These are phyloP conservation scores for Ganoderma lucidum DNA, from an alignment of 1,284 basidiomycete genomes.

Conservation along the genomic window DNA sequence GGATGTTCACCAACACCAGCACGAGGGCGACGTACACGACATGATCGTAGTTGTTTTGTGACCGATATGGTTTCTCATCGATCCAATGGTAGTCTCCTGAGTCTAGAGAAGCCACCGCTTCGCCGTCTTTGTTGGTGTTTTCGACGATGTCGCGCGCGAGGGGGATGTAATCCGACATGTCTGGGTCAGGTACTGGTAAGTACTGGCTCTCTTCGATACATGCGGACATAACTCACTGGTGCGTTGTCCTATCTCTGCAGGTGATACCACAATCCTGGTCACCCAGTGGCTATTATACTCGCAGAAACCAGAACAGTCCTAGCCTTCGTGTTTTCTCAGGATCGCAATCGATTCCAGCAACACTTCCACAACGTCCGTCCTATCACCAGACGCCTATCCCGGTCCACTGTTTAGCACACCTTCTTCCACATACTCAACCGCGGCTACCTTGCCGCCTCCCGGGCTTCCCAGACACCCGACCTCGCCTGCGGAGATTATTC, in stretches of 20 bases:
- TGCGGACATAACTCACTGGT: not conserved
- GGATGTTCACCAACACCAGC: conserved; percentile 8
- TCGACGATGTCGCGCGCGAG: conserved; percentile 6
- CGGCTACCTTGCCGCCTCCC: not conserved
- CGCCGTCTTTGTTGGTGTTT: not conserved
- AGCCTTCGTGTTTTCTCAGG: conserved; percentile 6
- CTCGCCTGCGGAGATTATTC: not conserved
- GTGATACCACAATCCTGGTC: not conserved
- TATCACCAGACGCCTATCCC: not conserved
- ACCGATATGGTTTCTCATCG: not conserved
- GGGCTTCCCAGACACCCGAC: not conserved
- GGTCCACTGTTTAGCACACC: not conserved
- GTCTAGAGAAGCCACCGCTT: not conserved
- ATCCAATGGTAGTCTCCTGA: not conserved
- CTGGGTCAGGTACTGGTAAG: not conserved
- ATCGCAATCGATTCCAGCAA: not conserved
- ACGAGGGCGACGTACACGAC: not conserved
- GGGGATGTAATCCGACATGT: conserved; percentile 1
- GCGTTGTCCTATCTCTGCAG: not conserved
- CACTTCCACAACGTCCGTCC: not conserved
- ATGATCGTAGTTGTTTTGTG: not conserved
- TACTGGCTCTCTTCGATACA: not conserved
- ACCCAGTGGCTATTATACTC: conserved; percentile 5
- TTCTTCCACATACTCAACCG: not conserved
- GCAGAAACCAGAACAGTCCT: not conserved